Percentiles rank a stretch among this genome's conserved stretches.
These are phyloP conservation scores for Tricholomella constricta DNA, from an alignment of 768 basidiomycete genomes.

Conservation along the genomic window DNA sequence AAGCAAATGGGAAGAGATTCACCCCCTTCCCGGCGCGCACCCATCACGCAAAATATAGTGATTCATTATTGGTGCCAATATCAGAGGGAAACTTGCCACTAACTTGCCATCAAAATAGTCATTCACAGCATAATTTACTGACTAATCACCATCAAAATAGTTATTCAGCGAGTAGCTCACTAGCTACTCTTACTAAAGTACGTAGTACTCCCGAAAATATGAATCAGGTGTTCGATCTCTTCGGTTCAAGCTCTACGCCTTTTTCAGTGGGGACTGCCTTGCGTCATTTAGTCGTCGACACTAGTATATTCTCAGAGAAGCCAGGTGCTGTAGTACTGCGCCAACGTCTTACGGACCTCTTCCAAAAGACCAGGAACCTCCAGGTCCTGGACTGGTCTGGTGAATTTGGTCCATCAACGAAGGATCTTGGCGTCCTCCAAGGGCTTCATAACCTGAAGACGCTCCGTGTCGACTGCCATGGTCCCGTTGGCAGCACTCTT, in stretches of 20 bases:
- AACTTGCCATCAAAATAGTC: too few species aligned
- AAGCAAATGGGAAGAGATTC: too few species aligned
- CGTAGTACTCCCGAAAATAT: too few species aligned
- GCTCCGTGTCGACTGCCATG: conserved; percentile 14
- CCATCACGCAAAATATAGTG: too few species aligned
- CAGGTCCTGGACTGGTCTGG: conserved; percentile 15
- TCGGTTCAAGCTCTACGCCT: not conserved
- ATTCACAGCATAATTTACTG: too few species aligned
- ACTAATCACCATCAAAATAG: too few species aligned
- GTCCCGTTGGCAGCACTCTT: too few species aligned
- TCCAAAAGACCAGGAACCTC: conserved; percentile 11
- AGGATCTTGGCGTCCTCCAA: conserved; percentile 2
- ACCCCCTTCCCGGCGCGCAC: too few species aligned
- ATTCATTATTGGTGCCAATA: too few species aligned
- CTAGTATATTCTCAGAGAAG: not conserved
- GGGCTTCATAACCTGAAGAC: conserved; percentile 4
- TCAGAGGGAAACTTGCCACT: too few species aligned
- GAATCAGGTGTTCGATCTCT: not conserved
- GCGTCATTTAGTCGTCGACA: not conserved
- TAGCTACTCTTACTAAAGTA: too few species aligned
- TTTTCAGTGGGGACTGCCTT: not conserved
- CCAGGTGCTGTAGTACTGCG: not conserved
- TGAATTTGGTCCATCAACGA: conserved; percentile 7
- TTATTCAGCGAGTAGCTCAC: too few species aligned
- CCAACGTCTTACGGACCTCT: conserved; percentile 6